Evolutionary conservation across 106 monocot species (phyloP).

Genomic region (Phalaenopsis equestris): DNA sequence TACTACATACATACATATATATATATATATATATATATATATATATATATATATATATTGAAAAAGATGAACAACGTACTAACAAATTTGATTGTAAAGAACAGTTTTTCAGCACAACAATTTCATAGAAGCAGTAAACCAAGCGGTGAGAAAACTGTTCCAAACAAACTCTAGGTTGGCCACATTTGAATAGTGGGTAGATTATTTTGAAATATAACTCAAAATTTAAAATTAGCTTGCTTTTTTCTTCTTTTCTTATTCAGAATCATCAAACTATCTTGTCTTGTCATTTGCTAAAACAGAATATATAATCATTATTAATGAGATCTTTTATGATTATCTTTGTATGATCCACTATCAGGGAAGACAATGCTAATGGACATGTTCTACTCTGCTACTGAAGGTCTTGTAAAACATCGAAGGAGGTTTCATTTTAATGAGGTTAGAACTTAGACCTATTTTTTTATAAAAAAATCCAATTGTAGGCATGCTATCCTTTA

Average conservation of each 20-base stretch:
- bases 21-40: no score
- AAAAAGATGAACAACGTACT: no score
- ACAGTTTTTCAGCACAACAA: no score
- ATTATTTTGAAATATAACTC: background rate
- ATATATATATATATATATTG: no score
- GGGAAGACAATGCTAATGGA: slow-evolving; percentile 99
- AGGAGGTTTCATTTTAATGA: slow-evolving; percentile 93
- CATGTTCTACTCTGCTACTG: slow-evolving; percentile 80
- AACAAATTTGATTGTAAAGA: no score
- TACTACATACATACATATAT: no score
- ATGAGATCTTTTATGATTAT: background rate
- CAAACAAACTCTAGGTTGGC: background rate
- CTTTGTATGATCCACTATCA: slow-evolving; percentile 13
- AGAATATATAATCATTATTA: background rate
- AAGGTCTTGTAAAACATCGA: slow-evolving; percentile 75
- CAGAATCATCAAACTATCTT: background rate
- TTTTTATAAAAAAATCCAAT: background rate
- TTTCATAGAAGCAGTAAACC: no score
- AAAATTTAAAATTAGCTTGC: background rate
- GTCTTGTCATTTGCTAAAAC: background rate
- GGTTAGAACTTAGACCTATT: slow-evolving; percentile 13
- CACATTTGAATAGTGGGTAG: background rate
- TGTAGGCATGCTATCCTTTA: background rate
- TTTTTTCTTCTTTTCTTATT: background rate
- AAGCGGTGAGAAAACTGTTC: no score